These are phyloP conservation scores for Cytospora schulzeri DNA, from an alignment of 2,329 filamentous ascomycete genomes.

Conservation along the genomic window DNA sequence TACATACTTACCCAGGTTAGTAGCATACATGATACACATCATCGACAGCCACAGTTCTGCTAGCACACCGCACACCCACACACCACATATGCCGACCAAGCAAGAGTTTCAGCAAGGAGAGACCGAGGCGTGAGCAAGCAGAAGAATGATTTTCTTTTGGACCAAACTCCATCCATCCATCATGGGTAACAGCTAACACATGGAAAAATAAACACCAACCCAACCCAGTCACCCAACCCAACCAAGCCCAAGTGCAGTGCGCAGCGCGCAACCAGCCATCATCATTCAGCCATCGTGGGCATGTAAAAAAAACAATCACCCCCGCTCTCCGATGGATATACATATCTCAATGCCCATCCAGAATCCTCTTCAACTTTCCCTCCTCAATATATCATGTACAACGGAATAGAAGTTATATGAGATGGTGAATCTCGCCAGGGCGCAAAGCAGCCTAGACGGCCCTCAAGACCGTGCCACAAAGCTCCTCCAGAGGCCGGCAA, in stretches of 20 bases:
- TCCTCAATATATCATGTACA: slow-evolving; percentile 14
- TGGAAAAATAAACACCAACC: neutral
- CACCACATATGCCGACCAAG: neutral
- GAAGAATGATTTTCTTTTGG: neutral
- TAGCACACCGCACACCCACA: neutral
- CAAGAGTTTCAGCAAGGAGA: neutral
- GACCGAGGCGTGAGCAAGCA: neutral
- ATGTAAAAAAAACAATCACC: neutral
- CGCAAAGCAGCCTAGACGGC: slow-evolving; percentile 1
- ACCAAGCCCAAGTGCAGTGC: neutral
- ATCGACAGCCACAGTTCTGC: neutral
- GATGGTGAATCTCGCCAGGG: neutral
- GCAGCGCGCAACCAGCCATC: neutral
- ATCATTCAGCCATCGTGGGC: neutral
- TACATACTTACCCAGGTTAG: neutral
- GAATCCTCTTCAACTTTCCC: neutral
- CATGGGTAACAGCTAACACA: neutral
- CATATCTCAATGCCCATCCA: neutral
- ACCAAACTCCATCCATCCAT: neutral
- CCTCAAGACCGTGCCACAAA: slow-evolving; percentile 14
- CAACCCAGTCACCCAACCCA: neutral
- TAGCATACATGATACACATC: neutral
- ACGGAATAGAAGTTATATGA: neutral
- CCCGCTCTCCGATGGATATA: neutral
- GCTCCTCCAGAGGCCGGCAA: slow-evolving; percentile 24